These are phyloP conservation scores for Acmispon strigosus DNA, from an alignment of 306 rosid species.

Conservation along the genomic window DNA sequence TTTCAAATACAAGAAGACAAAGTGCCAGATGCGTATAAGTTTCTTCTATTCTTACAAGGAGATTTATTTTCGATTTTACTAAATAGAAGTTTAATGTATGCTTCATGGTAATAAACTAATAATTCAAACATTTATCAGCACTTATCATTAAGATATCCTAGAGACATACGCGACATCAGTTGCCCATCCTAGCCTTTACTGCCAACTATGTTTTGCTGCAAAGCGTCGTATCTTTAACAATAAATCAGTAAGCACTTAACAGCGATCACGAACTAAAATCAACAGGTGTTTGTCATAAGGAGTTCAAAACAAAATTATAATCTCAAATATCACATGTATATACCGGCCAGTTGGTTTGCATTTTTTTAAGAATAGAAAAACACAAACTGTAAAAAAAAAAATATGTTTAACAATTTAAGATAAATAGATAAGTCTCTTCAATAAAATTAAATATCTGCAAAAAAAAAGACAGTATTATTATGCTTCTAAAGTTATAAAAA, in stretches of 20 bases:
- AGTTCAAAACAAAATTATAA: neutral
- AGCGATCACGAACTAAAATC: neutral
- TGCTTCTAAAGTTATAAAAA: no score
- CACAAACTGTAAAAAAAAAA: neutral
- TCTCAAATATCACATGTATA: neutral
- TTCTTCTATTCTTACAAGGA: neutral
- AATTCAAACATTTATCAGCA: neutral
- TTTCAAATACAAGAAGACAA: neutral
- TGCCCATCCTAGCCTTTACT: neutral
- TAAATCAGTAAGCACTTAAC: neutral
- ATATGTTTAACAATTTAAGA: neutral
- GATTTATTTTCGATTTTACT: neutral
- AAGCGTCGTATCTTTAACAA: conserved; percentile 2
- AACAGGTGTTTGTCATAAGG: neutral
- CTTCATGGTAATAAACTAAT: neutral
- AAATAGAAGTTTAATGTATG: neutral
- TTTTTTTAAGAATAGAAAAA: neutral
- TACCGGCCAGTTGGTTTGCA: neutral
- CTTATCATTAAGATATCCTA: neutral
- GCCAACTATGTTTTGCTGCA: neutral
- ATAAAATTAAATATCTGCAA: neutral
- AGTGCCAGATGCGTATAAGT: neutral
- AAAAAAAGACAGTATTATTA: neutral
- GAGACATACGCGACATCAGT: neutral
- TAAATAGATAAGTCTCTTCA: neutral